These are phyloP conservation scores for Chiua sp. DNA, from an alignment of 1,284 basidiomycete species.

Conservation along the genomic window DNA sequence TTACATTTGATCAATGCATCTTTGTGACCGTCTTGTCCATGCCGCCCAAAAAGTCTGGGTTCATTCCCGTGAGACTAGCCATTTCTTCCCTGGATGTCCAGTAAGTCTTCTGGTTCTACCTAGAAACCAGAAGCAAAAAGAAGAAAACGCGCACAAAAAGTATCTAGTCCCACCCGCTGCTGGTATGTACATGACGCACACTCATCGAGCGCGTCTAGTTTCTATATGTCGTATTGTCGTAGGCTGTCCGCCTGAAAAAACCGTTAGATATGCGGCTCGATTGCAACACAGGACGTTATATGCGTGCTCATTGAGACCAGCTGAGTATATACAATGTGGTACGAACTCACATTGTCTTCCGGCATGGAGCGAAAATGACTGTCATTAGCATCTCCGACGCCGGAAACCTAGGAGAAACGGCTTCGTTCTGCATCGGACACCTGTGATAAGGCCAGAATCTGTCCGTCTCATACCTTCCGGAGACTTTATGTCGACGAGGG, in stretches of 20 bases:
- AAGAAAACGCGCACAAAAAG: conserved; percentile 49
- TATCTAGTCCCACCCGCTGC: conserved; percentile 52
- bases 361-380: conserved; percentile 70
- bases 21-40: conserved; percentile 70
- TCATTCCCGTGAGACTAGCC: conserved; percentile 50
- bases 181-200: no score
- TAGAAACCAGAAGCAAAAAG: not conserved
- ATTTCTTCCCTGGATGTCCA: conserved; percentile 60
- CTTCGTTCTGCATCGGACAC: conserved; percentile 84
- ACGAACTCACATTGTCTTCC: conserved; percentile 62
- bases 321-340: not conserved
- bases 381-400: conserved; percentile 75
- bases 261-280: conserved; percentile 75
- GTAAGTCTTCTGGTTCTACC: conserved; percentile 7
- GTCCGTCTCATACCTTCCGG: conserved; percentile 63
- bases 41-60: conserved; percentile 53
- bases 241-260: conserved; percentile 95
- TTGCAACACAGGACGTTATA: conserved; percentile 75
- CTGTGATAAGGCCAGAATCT: conserved; percentile 79
- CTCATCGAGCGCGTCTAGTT: conserved; percentile 89
- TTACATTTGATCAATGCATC: conserved; percentile 86
- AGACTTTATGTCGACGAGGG: conserved; percentile 73
- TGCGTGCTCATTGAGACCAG: not conserved
- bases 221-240: conserved; percentile 87
- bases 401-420: conserved; percentile 75